Base-by-base conservation (phyloP, 2,329 filamentous ascomycete species). In the Diaporthe helianthi region DNA sequence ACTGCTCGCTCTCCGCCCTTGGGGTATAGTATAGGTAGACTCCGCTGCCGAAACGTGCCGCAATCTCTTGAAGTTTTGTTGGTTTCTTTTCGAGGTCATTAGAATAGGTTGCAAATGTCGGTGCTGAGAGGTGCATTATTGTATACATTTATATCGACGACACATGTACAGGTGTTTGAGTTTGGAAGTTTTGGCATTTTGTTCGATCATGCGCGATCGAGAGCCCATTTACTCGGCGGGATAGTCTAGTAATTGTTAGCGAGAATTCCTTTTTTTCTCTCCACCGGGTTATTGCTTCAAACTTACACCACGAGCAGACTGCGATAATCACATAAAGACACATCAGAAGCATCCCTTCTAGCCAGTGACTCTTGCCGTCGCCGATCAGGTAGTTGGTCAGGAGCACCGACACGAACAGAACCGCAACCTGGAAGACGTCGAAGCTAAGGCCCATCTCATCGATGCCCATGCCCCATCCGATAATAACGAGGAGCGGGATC, bases 401-500 rank as follows among this genome's bases (percentile, higher is more conserved):
- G 51, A 97, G 87, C 0, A 93, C 92, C 2, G 93, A 90, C 15
- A 96, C 92, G 74, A 97, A 97, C 49, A 97, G 82, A 49, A 92
- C 90, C 26, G 94, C 91, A 17, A 97, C 90, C 81, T 97, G 93
- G 83, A 98, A 98, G 0, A 90, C 90, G 76, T 97, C 93, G 77
- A 97, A 96, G 78, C 91, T 91, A 6, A 97, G 86, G 24, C 90
- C 93, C 93, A 95, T 95, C 1, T 89, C 84, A 71, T 90, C 89
- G 71, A 87, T 79, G 46, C 82, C 86, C 85, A 94, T 89, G 72
- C 89, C 89, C 92, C 92, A 95, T 67, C 92, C 92, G 44, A 94
- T 87, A 46, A 94, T 86, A 68, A 94, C 90, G 38, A 94, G 86
- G 13, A 94, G 81, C 0, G 92, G 92, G 10, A 93, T 93, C 63